Evolutionary conservation across 2,329 filamentous ascomycete species (phyloP), one percentile per base, ranked within the genome.

Genomic region (Colletotrichum sp.): DNA sequence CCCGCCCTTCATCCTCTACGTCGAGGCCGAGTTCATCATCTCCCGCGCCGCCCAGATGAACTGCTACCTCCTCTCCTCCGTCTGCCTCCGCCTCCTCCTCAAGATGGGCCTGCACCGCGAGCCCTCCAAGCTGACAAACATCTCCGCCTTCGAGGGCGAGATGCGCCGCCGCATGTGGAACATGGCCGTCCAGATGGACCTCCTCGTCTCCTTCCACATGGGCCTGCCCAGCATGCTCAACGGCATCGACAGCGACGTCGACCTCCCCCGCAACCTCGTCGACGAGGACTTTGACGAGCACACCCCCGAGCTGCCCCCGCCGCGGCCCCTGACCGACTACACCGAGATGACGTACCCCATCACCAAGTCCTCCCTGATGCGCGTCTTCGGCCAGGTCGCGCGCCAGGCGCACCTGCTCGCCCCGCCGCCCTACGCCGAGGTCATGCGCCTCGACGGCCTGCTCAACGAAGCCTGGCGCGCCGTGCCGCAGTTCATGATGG

Each of bases 201-300:
- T 92, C 4, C 83, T 94, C 6, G 91, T 93, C 30, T 90, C 92
- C 3, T 94, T 93, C 80, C 92, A 94, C 80, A 88, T 94, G 76
- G 93, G 93, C 3, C 85, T 95, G 70, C 93, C 93, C 4, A 89
- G 89, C 80, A 93, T 94, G 90, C 87, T 94, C 61, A 88, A 92
- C 72, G 87, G 89, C 29, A 89, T 92, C 44, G 92, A 94, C 76
- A 90, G 89, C 63, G 93, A 95, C 80, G 93, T 92, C 0, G 84
- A 87, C 2, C 82, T 91, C 25, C 93, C 93, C 19, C 86, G 88
- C 36, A 94, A 94, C 81, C 82, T 94, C 36, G 87, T 90, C 69
- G 93, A 95, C 80, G 89, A 92, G 36, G 93, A 95, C 80, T 93
- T 94, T 78, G 87, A 88, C 77, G 89, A 92, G 81, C 84, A 90